Percentiles rank a stretch among this genome's conserved stretches.
Evolutionary conservation across 2,329 filamentous ascomycete species (phyloP).

Genomic region (Proliferodiscus dingleyae): DNA sequence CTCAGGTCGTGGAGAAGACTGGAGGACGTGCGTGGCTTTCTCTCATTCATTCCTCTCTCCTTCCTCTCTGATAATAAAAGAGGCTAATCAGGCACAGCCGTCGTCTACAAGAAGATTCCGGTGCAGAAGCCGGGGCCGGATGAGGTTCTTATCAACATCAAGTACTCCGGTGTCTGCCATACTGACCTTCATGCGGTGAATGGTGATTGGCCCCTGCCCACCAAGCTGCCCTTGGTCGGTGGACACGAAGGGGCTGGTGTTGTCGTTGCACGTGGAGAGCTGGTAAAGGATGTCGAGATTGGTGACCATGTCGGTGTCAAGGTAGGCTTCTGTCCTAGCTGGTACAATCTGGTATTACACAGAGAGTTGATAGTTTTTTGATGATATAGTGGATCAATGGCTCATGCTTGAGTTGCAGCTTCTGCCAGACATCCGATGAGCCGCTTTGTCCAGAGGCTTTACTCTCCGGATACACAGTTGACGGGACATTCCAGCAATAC

Average conservation of each 20-base stretch:
- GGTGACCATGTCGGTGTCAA: constrained; percentile 87
- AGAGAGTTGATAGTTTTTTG: no score
- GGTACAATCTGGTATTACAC: neutral
- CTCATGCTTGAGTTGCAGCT: constrained; percentile 75
- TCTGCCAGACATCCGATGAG: constrained; percentile 78
- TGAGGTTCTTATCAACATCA: constrained; percentile 88
- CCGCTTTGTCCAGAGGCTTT: constrained; percentile 71
- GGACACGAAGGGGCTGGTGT: constrained; percentile 76
- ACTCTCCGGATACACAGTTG: constrained; percentile 87
- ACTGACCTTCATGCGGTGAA: constrained; percentile 79
- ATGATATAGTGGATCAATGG: constrained; percentile 87
- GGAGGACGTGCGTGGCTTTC: constrained; percentile 58
- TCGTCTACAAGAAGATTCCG: constrained; percentile 74
- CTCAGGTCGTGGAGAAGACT: constrained; percentile 80
- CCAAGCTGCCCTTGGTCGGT: constrained; percentile 81
- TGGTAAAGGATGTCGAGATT: constrained; percentile 73
- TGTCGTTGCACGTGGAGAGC: constrained; percentile 72
- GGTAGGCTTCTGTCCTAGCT: constrained; percentile 12
- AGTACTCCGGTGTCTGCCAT: constrained; percentile 87
- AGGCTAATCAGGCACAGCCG: constrained; percentile 38
- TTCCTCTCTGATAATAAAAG: neutral
- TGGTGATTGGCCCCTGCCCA: constrained; percentile 82
- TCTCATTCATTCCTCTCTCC: neutral
- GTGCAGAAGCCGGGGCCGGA: constrained; percentile 78
- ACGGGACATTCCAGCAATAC: constrained; percentile 93